Evolutionary conservation across 805 yeast genomes (phyloP).

Genomic region (Metschnikowia corniflorae): DNA sequence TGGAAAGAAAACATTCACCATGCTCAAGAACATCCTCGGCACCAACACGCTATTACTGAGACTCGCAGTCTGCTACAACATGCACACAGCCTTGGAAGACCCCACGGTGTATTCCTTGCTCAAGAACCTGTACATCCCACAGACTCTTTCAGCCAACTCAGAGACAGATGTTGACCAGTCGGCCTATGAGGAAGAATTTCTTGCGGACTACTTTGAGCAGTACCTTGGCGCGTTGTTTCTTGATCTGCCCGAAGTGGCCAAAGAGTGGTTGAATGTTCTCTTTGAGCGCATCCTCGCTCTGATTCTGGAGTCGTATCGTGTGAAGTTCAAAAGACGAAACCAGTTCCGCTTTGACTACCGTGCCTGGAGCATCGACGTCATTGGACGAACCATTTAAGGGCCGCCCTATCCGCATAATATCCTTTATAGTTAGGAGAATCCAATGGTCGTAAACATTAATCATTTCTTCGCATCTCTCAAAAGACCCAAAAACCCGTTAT

Average conservation of each 20-base stretch:
- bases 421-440: too few relatives aligned
- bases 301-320: conserved; percentile 20
- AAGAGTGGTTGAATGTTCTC: conserved; percentile 29
- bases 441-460: too few relatives aligned
- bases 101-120: conserved; percentile 21
- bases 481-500: conserved; percentile 28
- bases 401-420: too few relatives aligned
- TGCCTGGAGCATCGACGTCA: conserved; percentile 31
- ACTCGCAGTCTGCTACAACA: conserved; percentile 32
- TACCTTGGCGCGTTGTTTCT: conserved; percentile 41
- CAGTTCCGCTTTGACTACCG: conserved; percentile 21
- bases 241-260: conserved; percentile 36
- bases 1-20: conserved; percentile 26
- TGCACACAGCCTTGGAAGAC: conserved; percentile 35
- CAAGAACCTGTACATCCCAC: conserved; percentile 27
- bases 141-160: conserved; percentile 12
- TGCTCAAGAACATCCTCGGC: conserved; percentile 31
- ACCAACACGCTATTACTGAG: conserved; percentile 42
- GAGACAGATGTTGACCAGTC: background rate
- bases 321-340: conserved; percentile 9
- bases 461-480: conserved; percentile 28
- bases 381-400: conserved; percentile 27
- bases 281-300: conserved; percentile 30
- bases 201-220: conserved; percentile 41
- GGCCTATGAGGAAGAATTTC: conserved; percentile 37